phyloP scores from a whole-genome alignment of 306 rosid species.

The Senna tora region DNA sequence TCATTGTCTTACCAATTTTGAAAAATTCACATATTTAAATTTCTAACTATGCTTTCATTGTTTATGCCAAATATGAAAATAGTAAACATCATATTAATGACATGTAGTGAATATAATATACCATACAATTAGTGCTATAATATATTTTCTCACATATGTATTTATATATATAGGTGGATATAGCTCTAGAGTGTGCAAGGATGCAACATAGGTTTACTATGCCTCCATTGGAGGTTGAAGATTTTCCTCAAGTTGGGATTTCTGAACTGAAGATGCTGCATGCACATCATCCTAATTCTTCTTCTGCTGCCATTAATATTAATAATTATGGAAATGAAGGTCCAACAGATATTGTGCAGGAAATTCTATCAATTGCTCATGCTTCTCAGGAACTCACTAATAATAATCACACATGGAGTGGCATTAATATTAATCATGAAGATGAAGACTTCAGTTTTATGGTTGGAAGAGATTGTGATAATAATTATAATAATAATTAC shows the following conservation, averaged over 20 bases:
- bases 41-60: too few species aligned
- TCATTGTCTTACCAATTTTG: too few species aligned
- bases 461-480: slow-evolving; percentile 46
- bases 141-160: neutral
- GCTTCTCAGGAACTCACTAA: slow-evolving; percentile 78
- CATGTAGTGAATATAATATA: too few species aligned
- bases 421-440: slow-evolving; percentile 26
- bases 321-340: slow-evolving; percentile 27
- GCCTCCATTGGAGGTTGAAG: slow-evolving; percentile 82
- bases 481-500: slow-evolving; percentile 15
- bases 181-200: slow-evolving; percentile 93
- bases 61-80: too few species aligned
- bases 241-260: slow-evolving; percentile 60
- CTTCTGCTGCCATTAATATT: slow-evolving; percentile 33
- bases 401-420: slow-evolving; percentile 58
- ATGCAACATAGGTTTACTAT: slow-evolving; percentile 72
- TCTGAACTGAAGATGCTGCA: slow-evolving; percentile 53
- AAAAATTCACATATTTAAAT: too few species aligned
- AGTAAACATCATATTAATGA: too few species aligned
- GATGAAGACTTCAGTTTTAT: slow-evolving; percentile 76
- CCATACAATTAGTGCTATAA: too few species aligned
- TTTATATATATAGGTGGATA: slow-evolving; percentile 58
- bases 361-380: slow-evolving; percentile 84
- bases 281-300: slow-evolving; percentile 41
- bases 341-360: slow-evolving; percentile 70